phyloP scores from a whole-genome alignment of 1,284 basidiomycete species.

The Sporisorium graminicola region DNA sequence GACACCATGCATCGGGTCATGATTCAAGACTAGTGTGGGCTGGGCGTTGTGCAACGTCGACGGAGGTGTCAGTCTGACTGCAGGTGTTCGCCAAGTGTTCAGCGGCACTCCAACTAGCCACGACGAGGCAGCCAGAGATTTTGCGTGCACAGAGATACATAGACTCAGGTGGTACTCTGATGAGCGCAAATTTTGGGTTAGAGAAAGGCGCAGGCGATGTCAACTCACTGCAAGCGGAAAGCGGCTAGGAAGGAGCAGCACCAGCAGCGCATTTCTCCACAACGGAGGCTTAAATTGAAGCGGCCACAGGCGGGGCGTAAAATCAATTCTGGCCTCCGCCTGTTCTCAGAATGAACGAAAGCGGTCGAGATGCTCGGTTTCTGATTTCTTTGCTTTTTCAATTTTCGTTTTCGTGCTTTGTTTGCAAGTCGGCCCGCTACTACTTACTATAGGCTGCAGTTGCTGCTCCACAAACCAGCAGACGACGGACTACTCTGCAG shows the following conservation, averaged over 20 bases:
- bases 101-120: conserved; percentile 1
- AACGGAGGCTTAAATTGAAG: not conserved
- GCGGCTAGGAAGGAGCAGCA: not conserved
- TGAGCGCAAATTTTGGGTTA: conserved; percentile 2
- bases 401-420: not conserved
- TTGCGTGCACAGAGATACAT: not conserved
- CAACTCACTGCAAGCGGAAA: conserved; percentile 27
- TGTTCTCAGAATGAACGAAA: conserved; percentile 14
- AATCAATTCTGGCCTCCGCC: conserved; percentile 13
- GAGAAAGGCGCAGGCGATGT: not conserved
- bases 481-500: not conserved
- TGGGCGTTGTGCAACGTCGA: conserved; percentile 12
- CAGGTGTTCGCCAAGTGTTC: conserved; percentile 5
- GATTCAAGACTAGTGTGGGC: not conserved
- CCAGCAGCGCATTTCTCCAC: not conserved
- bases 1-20: conserved; percentile 20
- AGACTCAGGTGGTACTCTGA: conserved; percentile 9
- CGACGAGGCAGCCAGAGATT: not conserved
- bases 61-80: conserved; percentile 10
- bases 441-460: no score
- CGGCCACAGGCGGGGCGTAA: conserved; percentile 11
- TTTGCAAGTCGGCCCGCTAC: no score
- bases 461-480: not conserved
- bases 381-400: not conserved
- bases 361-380: conserved; percentile 2